Base-by-base conservation (phyloP, 108 stramenopile genomes). In the Cylindrotheca fusiformis region DNA sequence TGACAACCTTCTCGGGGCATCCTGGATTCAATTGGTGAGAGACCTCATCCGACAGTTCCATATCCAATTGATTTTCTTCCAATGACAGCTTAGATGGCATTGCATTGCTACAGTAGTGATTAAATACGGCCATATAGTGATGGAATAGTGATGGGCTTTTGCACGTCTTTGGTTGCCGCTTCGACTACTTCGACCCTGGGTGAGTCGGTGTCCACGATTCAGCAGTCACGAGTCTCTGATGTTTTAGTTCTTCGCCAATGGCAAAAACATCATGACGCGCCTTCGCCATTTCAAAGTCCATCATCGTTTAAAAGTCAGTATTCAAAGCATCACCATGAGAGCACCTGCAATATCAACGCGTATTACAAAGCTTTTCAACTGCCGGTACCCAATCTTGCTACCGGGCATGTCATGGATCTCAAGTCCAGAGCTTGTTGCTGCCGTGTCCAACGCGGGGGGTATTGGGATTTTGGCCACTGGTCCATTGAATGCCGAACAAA, bases 381-480 rank as follows among this genome's bases (percentile, higher is more conserved):
- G 87, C 50, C 70, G 61, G n/a, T 86, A 95, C 62, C 94, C 94
- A 0, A 68, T 95, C 23, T 10, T 95, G 12, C 77, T 90, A 2
- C 90, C 94, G 6, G 90, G 90, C 14, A 95, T 95, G 94, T 72
- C 69, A 21, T 90, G 90, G 87, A 92, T 95, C 24, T 86, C 84
- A 1, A 77, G 63, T 50, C 83, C 90, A 6, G 72, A 65, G 36
- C 66, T 95, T 47, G 94, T 93, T 22, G 87, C 94, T 30, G 91
- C 94, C n/a, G 91, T 93, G n/a, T 87, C 80, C 24, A 92, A 95
- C 48, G 87, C 94, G 4, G 88, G 88, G 1, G 90, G 90, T 4
- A 66, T 86, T 20, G 94, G 94, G 0, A 91, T 91, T 48, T 69
- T 95, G 22, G 94, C 90, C 1, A 88, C 88, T 2, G 94, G 94